phyloP scores from a whole-genome alignment of 1,139 yeast genomes.

The Lodderomyces margitis region DNA sequence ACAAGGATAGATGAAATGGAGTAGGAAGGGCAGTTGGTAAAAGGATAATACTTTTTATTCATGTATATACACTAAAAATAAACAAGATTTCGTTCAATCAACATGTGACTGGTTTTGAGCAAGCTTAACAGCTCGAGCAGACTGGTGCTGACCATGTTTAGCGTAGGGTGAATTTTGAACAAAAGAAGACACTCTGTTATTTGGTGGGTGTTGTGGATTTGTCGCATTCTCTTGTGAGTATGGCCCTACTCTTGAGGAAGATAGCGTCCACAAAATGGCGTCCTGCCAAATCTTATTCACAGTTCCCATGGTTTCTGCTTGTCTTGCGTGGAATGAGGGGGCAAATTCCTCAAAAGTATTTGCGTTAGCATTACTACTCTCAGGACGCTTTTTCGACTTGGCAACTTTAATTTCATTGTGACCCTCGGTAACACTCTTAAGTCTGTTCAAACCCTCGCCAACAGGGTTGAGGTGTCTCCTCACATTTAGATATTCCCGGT shows the following conservation, averaged over 20 bases:
- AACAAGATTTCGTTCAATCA: not conserved
- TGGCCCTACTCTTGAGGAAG: constrained; percentile 7
- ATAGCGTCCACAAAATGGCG: constrained; percentile 28
- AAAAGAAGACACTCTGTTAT: constrained; percentile 28
- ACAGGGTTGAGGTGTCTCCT: constrained; percentile 70
- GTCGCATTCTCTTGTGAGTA: constrained; percentile 3
- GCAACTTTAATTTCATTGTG: constrained; percentile 22
- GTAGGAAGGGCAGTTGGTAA: not conserved
- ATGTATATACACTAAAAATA: constrained; percentile 10
- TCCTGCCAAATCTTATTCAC: constrained; percentile 44
- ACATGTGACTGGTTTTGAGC: constrained; percentile 16
- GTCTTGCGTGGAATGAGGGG: constrained; percentile 31
- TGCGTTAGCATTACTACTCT: constrained; percentile 17
- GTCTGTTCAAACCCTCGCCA: constrained; percentile 56
- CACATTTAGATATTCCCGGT: constrained; percentile 70
- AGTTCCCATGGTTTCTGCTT: constrained; percentile 26
- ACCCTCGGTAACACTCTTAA: constrained; percentile 22
- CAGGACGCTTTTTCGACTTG: constrained; percentile 19
- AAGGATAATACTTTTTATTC: constrained; percentile 3
- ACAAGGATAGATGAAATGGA: constrained; percentile 60
- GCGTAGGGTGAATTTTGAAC: constrained; percentile 21
- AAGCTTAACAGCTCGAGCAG: constrained; percentile 39
- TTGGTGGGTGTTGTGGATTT: constrained; percentile 16
- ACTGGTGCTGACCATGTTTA: constrained; percentile 28
- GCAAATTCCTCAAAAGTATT: constrained; percentile 38